Base-by-base conservation (phyloP, 805 yeast genomes). In the Candida michaelii region DNA sequence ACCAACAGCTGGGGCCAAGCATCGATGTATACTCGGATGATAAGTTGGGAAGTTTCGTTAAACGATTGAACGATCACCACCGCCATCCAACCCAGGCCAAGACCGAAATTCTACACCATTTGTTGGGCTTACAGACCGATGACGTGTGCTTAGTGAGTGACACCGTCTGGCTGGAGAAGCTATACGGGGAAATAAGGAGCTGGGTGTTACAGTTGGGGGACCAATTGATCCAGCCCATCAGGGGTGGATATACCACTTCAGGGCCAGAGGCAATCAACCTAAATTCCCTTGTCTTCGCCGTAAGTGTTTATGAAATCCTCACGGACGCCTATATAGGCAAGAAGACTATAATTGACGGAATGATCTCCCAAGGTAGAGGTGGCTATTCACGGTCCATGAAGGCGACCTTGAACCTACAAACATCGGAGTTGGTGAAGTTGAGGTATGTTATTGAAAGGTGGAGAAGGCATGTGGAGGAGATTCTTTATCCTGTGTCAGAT, bases 381-480 rank as follows among this genome's bases (percentile, higher is more conserved):
- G 44, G 44, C 2, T 31, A 37, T 14, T 42, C 44, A 25, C 64
- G 52, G 57, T 59, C 54, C 25, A 54, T 23, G 55, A 67, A 49
- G 56, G 56, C 48, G 3, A 43, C 40, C 6, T 46, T 63, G 17
- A 66, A 61, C 41, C 73, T 69, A 3, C 44, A 69, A 2, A 66
- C 69, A n/a, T 54, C 68, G 3, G 65, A 63, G 11, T 62, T 73
- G 35, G 57, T 62, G 14, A 61, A 63, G 27, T 40, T 80, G 0
- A 62, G 64, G 5, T 69, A 63, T 16, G 67, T 79, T 42, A 55
- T 83, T 4, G 52, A 58, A 2, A 65, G 71, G 32, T 84, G 90
- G 90, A 44, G 58, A 17, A 8, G 12, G 5, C 43, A 41, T 34
- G 39, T 48, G 17, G 46, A 48, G 12, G 29, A 16, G 13, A 27